Conservation (phyloP, 2,329 filamentous ascomycete species). For the Fusarium vanettenii region DNA sequence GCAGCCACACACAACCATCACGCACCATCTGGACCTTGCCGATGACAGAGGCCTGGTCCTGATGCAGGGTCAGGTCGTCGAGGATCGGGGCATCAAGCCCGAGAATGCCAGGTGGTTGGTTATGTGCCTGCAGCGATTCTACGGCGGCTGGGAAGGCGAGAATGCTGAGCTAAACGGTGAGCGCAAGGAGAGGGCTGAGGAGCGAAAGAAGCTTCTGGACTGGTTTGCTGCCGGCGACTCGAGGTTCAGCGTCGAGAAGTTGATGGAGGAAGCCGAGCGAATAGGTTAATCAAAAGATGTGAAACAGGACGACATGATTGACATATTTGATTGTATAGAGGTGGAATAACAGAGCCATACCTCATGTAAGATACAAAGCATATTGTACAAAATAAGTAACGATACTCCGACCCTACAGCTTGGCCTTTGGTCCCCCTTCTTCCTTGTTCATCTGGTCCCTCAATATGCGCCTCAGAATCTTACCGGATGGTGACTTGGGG, state of each 20-base stretch:
- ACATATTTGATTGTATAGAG: not conserved
- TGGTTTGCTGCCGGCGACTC: slow-evolving; percentile 84
- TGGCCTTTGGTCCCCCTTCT: slow-evolving; percentile 44
- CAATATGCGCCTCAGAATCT: slow-evolving; percentile 62
- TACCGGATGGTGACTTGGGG: slow-evolving; percentile 73
- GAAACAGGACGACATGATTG: not conserved
- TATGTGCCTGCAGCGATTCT: slow-evolving; percentile 95
- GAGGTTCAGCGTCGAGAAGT: slow-evolving; percentile 83
- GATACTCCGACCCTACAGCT: slow-evolving; percentile 46
- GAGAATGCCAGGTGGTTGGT: slow-evolving; percentile 91
- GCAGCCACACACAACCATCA: slow-evolving; percentile 92
- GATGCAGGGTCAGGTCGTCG: slow-evolving; percentile 84
- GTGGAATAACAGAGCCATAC: not conserved
- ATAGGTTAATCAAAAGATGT: slow-evolving; percentile 59
- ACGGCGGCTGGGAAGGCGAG: slow-evolving; percentile 72
- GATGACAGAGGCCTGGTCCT: slow-evolving; percentile 82
- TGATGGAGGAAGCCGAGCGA: slow-evolving; percentile 91
- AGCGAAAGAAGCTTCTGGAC: slow-evolving; percentile 78
- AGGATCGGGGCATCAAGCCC: slow-evolving; percentile 79
- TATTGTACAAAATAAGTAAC: slow-evolving; percentile 11
- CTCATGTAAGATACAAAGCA: slow-evolving; percentile 28
- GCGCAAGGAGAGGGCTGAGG: slow-evolving; percentile 67
- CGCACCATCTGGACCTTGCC: slow-evolving; percentile 86
- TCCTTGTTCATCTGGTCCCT: slow-evolving; percentile 57
- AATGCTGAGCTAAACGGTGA: slow-evolving; percentile 49